phyloP scores from a whole-genome alignment of 306 rosid species.

The Casuarina equisetifolia region DNA sequence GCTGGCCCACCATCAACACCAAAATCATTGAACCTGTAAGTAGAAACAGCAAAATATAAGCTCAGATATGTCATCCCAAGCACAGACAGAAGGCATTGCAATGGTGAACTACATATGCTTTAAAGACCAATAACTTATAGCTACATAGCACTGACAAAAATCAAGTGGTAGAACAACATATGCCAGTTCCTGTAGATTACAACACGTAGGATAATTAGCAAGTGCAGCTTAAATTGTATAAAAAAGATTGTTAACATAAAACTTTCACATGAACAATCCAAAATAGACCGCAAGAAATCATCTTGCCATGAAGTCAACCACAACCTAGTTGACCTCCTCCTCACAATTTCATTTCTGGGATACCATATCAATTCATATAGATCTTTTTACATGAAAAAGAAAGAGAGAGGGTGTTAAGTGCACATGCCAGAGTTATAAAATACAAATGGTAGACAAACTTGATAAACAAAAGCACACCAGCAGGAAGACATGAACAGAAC shows the following conservation, averaged over 20 bases:
- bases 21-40: conserved; percentile 52
- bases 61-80: background rate
- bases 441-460: background rate
- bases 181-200: background rate
- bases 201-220: background rate
- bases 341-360: background rate
- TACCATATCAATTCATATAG: background rate
- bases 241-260: background rate
- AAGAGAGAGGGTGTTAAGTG: background rate
- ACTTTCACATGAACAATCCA: background rate
- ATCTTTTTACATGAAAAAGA: background rate
- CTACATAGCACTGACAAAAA: background rate
- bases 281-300: background rate
- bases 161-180: background rate
- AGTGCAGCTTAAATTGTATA: background rate
- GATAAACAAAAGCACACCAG: background rate
- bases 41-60: conserved; percentile 7
- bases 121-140: too few relatives aligned
- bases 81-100: background rate
- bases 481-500: background rate
- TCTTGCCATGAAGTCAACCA: background rate
- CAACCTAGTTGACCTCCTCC: background rate
- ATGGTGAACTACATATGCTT: too few relatives aligned
- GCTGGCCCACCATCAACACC: conserved; percentile 65
- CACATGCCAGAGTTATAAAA: background rate